Percentiles rank a stretch among this genome's conserved stretches.
Conservation (phyloP, 176 grass and related monocot genomes). For the Bothriochloa decipiens region DNA sequence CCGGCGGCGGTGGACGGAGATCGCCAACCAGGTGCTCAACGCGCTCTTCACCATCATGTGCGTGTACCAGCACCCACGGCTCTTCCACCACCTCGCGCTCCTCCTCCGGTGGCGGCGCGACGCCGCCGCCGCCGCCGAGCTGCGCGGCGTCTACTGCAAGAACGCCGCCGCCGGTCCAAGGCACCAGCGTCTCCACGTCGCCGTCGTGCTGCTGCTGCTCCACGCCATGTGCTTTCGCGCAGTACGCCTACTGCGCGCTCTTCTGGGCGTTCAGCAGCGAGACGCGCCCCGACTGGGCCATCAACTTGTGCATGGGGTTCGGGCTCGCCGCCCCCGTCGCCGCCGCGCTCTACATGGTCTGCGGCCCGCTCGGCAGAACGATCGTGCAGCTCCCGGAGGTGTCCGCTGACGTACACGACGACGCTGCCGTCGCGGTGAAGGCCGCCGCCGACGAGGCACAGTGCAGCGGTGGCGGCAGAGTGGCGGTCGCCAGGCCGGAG, state of each 20-base stretch:
- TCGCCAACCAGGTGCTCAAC: constrained; percentile 71
- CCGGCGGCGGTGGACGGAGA: constrained; percentile 62
- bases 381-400: neutral
- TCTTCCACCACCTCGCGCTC: constrained; percentile 67
- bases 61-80: constrained; percentile 71
- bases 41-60: constrained; percentile 89
- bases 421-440: neutral
- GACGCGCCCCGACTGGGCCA: constrained; percentile 55
- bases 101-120: constrained; percentile 44
- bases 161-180: neutral
- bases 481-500: constrained; percentile 29
- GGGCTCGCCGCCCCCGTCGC: constrained; percentile 48
- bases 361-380: constrained; percentile 58
- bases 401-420: neutral
- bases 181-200: constrained; percentile 54
- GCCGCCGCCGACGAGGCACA: neutral
- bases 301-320: constrained; percentile 59
- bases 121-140: constrained; percentile 40
- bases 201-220: constrained; percentile 52
- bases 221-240: constrained; percentile 65
- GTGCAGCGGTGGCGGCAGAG: too few relatives aligned
- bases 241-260: constrained; percentile 64
- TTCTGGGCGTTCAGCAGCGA: constrained; percentile 59
- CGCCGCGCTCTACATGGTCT: constrained; percentile 58
- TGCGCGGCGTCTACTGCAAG: constrained; percentile 67